These are phyloP conservation scores for Amauroascus verrucosus DNA, from an alignment of 2,329 filamentous ascomycete species.

Conservation along the genomic window DNA sequence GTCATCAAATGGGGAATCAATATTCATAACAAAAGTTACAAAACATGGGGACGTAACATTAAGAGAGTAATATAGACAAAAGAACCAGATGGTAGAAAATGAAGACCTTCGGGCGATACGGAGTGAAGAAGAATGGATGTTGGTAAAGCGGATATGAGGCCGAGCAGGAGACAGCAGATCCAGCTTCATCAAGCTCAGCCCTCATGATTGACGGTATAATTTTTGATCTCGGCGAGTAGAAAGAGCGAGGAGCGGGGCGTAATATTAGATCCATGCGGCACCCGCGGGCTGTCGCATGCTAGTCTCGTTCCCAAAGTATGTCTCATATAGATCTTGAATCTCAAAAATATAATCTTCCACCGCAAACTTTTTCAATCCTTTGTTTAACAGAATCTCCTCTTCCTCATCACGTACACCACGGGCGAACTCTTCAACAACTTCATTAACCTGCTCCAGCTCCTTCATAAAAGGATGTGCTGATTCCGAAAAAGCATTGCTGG, in stretches of 20 bases:
- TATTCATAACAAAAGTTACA: slow-evolving; percentile 1
- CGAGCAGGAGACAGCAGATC: background rate
- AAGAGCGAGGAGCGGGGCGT: background rate
- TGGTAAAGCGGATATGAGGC: background rate
- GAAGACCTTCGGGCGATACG: background rate
- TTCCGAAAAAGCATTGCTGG: slow-evolving; percentile 32
- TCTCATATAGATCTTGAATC: slow-evolving; percentile 55
- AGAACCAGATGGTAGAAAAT: background rate
- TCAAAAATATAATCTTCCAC: slow-evolving; percentile 78
- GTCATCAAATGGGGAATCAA: slow-evolving; percentile 9
- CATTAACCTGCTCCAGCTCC: slow-evolving; percentile 83
- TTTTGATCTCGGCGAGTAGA: background rate
- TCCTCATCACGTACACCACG: slow-evolving; percentile 61
- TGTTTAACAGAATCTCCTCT: slow-evolving; percentile 55
- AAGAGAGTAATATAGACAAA: background rate
- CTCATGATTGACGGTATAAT: too few relatives aligned
- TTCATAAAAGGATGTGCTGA: slow-evolving; percentile 66
- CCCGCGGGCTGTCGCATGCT: background rate
- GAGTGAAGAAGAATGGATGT: background rate
- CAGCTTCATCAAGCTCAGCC: background rate
- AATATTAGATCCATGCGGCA: background rate
- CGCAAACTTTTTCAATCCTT: slow-evolving; percentile 61
- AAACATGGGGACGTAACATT: background rate
- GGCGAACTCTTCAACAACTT: slow-evolving; percentile 81
- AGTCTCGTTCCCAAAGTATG: slow-evolving; percentile 5